Evolutionary conservation across 805 yeast species (phyloP).

Genomic region (Hanseniaspora vineae): DNA sequence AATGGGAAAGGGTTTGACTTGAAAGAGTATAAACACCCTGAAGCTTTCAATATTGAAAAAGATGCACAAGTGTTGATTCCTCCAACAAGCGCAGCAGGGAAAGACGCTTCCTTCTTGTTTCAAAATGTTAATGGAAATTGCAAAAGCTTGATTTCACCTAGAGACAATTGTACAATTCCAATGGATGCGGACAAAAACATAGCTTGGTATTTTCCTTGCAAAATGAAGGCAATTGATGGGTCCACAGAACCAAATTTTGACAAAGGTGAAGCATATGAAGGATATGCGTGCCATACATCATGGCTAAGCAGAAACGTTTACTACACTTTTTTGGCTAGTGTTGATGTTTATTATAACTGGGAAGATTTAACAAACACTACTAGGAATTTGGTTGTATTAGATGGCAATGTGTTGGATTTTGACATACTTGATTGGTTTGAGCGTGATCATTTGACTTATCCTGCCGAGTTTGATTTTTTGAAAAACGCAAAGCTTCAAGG

Average conservation of each 20-base stretch:
- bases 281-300: conserved; percentile 88
- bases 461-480: conserved; percentile 54
- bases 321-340: conserved; percentile 44
- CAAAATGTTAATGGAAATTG: conserved; percentile 92
- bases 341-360: conserved; percentile 85
- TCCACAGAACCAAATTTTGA: conserved; percentile 49
- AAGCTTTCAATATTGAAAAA: neutral
- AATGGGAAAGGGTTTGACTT: conserved; percentile 75
- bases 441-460: conserved; percentile 55
- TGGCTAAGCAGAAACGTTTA: conserved; percentile 53
- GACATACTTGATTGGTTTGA: conserved; percentile 65
- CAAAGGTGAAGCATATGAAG: conserved; percentile 44
- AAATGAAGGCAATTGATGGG: conserved; percentile 55
- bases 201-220: conserved; percentile 97
- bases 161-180: conserved; percentile 60
- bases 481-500: conserved; percentile 50
- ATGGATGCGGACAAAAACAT: conserved; percentile 41
- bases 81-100: conserved; percentile 79
- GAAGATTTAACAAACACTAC: conserved; percentile 53
- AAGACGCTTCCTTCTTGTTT: conserved; percentile 70
- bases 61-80: conserved; percentile 55
- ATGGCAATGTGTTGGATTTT: conserved; percentile 81
- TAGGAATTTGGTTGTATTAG: conserved; percentile 69
- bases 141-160: conserved; percentile 61
- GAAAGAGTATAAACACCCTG: neutral